These are phyloP conservation scores for Fusarium austroafricanum DNA, from an alignment of 2,329 filamentous ascomycete species.

Conservation along the genomic window DNA sequence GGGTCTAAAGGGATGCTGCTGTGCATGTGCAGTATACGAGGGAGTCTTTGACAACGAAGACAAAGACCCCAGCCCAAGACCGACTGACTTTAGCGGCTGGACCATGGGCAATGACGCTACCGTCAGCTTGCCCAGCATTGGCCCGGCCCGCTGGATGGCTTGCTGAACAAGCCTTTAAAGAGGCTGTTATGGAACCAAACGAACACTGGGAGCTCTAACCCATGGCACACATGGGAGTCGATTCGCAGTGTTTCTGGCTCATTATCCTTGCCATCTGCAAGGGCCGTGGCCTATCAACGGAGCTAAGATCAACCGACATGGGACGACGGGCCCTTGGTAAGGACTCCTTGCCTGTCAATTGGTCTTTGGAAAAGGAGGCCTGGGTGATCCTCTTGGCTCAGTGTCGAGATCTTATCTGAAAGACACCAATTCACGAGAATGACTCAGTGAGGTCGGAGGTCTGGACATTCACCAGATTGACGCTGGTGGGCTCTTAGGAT, in stretches of 20 bases:
- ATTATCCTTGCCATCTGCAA: slow-evolving; percentile 46
- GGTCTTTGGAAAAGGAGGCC: slow-evolving; percentile 37
- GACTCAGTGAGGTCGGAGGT: not conserved
- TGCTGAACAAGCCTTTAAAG: slow-evolving; percentile 26
- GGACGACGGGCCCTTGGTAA: slow-evolving; percentile 32
- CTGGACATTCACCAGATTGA: not conserved
- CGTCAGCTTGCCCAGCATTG: slow-evolving; percentile 36
- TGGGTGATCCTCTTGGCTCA: slow-evolving; percentile 19
- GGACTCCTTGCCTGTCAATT: slow-evolving; percentile 33
- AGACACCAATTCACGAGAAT: not conserved
- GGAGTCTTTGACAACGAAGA: slow-evolving; percentile 40
- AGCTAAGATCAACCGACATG: slow-evolving; percentile 34
- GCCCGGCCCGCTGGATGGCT: slow-evolving; percentile 31
- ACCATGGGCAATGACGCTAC: slow-evolving; percentile 39
- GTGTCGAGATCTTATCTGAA: slow-evolving; percentile 30
- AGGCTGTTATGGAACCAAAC: slow-evolving; percentile 29
- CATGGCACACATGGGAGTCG: slow-evolving; percentile 33
- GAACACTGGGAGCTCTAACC: slow-evolving; percentile 32
- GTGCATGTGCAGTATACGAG: slow-evolving; percentile 34
- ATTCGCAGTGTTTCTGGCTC: slow-evolving; percentile 35
- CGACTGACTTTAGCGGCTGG: slow-evolving; percentile 35
- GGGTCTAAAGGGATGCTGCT: slow-evolving; percentile 34
- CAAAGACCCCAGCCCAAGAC: slow-evolving; percentile 1
- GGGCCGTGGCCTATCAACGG: slow-evolving; percentile 45
- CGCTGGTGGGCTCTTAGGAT: slow-evolving; percentile 1